Percentiles rank a stretch among this genome's conserved stretches.
These are phyloP conservation scores for Trametes elegans DNA, from an alignment of 768 basidiomycete species.

Conservation along the genomic window DNA sequence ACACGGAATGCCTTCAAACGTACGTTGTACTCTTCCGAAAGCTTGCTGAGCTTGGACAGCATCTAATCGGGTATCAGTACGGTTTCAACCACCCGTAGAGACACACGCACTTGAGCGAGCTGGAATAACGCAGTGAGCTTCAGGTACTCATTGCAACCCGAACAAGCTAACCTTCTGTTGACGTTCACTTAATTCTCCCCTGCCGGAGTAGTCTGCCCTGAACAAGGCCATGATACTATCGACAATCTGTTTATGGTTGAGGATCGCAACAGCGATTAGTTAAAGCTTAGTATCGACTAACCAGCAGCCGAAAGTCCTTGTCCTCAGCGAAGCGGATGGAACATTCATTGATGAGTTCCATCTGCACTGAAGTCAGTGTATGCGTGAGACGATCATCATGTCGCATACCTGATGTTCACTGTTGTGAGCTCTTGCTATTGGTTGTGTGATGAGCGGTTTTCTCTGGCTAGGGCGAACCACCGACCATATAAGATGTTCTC, in stretches of 20 bases:
- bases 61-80: constrained; percentile 44
- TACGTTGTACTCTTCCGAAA: constrained; percentile 91
- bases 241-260: constrained; percentile 57
- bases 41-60: constrained; percentile 87
- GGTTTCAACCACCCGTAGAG: background rate
- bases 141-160: background rate
- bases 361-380: constrained; percentile 49
- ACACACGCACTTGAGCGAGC: constrained; percentile 70
- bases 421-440: constrained; percentile 80
- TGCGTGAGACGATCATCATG: background rate
- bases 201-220: constrained; percentile 87
- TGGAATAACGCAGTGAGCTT: constrained; percentile 30
- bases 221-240: constrained; percentile 98
- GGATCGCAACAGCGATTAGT: background rate
- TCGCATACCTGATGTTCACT: constrained; percentile 80
- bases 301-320: constrained; percentile 75
- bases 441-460: background rate
- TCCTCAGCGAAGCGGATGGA: constrained; percentile 88
- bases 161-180: constrained; percentile 71
- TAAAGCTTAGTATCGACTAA: constrained; percentile 28
- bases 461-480: background rate
- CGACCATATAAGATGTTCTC: constrained; percentile 91
- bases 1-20: constrained; percentile 5
- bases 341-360: constrained; percentile 90
- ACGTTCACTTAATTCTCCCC: constrained; percentile 91